Evolutionary conservation across 2,329 filamentous ascomycete species (phyloP), one percentile per base, ranked within the genome.

Genomic region (Leptographium procerum): DNA sequence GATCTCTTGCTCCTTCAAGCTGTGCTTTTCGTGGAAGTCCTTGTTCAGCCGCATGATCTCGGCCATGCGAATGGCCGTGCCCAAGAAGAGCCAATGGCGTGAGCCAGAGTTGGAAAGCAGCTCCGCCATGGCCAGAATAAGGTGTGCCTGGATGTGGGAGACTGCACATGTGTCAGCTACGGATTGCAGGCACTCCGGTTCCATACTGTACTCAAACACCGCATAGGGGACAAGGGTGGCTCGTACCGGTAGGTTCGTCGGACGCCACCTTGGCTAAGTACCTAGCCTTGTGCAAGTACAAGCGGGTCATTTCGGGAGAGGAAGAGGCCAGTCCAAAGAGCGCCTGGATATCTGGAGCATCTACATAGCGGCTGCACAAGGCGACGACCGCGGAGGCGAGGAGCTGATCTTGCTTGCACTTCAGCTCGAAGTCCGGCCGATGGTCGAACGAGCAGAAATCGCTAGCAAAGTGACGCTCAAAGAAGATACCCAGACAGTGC

Each of bases 11-110:
- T 65, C 62, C 10, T 57, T 56, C n/a, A 64, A 56, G 40, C 56
- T 61, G 56, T 66, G 64, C 31, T 58, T 60, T 50, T 65, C 62
- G 47, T 66, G 64, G 19, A 63, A 66, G 19, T 66, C 63, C 24
- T 65, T 63, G 54, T 66, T 66, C 13, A 66, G 59, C 10, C 64
- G 64, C 61, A 66, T 64, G 16, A 65, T 63, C 33, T 66, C 59
- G 4, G 65, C 65, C 65, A 66, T 66, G 26, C 64, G 59, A 26
- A 66, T 65, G 1, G 64, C 64, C 7, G 58, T 64, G 3, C 64
- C 64, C 1, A 55, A 56, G 22, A 62, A 65, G 10, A 66, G 59
- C 64, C 64, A 66, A 36, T 66, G 64, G 1, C 64, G 55, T 1
- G 62, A 65, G 8, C 63, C 64, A 3, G 64, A 60, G 31, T 61